phyloP scores from a whole-genome alignment of 306 rosid species.

The Inga laurina region DNA sequence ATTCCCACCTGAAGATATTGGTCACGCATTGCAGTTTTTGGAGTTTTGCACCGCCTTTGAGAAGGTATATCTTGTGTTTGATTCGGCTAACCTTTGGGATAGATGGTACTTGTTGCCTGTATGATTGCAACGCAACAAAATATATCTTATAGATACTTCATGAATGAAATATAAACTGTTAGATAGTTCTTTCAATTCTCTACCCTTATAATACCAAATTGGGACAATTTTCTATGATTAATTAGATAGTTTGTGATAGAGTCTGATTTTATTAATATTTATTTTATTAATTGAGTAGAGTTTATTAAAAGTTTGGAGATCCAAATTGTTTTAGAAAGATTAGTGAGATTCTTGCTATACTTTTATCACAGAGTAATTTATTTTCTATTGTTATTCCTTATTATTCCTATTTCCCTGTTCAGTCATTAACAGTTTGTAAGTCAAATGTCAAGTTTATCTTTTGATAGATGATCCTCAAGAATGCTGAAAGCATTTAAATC shows the following conservation, averaged over 20 bases:
- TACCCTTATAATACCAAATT: neutral
- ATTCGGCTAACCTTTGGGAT: neutral
- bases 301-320: too few species aligned
- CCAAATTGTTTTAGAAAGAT: too few species aligned
- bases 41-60: slow-evolving; percentile 77
- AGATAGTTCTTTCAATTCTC: neutral
- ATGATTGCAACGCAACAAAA: slow-evolving; percentile 2
- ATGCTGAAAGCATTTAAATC: slow-evolving; percentile 10
- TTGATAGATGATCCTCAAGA: neutral
- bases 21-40: slow-evolving; percentile 72
- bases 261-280: too few species aligned
- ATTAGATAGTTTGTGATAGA: neutral
- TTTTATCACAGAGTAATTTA: too few species aligned
- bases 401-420: too few species aligned
- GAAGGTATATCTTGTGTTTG: slow-evolving; percentile 51
- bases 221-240: neutral
- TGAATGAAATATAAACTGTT: neutral
- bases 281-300: too few species aligned
- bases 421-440: neutral
- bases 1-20: slow-evolving; percentile 59
- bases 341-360: too few species aligned
- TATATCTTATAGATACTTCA: neutral
- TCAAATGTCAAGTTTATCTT: neutral
- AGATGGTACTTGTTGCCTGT: neutral
- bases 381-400: too few species aligned